Evolutionary conservation across 306 rosid genomes (phyloP).

Genomic region (Gastrolobium bilobum): DNA sequence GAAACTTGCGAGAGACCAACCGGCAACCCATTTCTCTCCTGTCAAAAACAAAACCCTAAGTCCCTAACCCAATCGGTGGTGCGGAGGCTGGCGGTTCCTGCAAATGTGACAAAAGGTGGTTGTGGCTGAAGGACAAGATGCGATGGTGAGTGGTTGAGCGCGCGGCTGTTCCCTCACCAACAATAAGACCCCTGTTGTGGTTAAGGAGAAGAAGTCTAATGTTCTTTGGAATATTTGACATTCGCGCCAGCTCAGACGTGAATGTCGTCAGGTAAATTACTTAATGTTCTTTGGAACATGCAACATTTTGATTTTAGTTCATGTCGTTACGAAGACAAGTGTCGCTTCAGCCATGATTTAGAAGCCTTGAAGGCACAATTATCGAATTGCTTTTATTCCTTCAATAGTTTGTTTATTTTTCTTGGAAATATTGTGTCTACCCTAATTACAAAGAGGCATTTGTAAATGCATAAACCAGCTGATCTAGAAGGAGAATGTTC

Average conservation of each 20-base stretch:
- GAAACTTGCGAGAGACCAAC: too few species aligned
- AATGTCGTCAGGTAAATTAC: slow-evolving; percentile 72
- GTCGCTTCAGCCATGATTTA: slow-evolving; percentile 90
- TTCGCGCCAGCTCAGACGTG: slow-evolving; percentile 90
- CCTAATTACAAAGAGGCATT: slow-evolving; percentile 1
- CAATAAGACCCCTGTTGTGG: slow-evolving; percentile 51
- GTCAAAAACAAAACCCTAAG: too few species aligned
- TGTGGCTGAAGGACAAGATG: too few species aligned
- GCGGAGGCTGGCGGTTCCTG: too few species aligned
- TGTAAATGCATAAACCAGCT: slow-evolving; percentile 69
- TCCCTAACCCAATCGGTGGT: too few species aligned
- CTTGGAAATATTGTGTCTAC: neutral
- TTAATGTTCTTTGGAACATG: neutral
- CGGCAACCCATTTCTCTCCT: too few species aligned
- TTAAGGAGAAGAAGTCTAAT: slow-evolving; percentile 88
- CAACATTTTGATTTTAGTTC: slow-evolving; percentile 58
- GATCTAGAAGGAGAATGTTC: slow-evolving; percentile 93
- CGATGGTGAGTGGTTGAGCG: too few species aligned
- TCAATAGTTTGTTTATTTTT: neutral
- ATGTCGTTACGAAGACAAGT: slow-evolving; percentile 76
- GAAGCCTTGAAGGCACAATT: slow-evolving; percentile 86
- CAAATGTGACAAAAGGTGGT: too few species aligned
- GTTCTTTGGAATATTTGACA: too few species aligned
- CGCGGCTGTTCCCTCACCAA: slow-evolving; percentile 44
- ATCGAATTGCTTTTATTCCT: neutral